phyloP scores from a whole-genome alignment of 2,329 filamentous ascomycete genomes.

The Neodidymelliopsis sp. region DNA sequence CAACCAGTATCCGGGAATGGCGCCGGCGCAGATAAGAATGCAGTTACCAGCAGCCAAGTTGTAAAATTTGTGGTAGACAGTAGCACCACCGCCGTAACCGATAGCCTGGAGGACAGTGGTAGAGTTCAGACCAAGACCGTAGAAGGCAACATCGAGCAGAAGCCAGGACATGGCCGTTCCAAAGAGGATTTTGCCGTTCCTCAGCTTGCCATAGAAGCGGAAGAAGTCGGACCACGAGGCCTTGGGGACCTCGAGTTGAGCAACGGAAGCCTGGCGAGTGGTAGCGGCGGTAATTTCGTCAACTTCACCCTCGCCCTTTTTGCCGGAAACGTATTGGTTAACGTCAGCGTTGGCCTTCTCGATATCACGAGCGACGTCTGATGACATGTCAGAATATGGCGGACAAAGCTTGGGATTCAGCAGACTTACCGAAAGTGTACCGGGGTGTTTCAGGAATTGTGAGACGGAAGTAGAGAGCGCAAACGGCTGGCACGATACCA shows the following conservation, averaged over 20 bases:
- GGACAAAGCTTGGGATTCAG: too few species aligned
- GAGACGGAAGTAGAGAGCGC: conserved; percentile 53
- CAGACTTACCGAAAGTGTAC: conserved; percentile 54
- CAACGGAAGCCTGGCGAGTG: conserved; percentile 61
- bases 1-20: conserved; percentile 81
- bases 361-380: conserved; percentile 50
- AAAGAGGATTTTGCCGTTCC: conserved; percentile 74
- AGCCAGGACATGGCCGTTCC: conserved; percentile 84
- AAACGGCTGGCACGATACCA: conserved; percentile 51
- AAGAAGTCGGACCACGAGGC: conserved; percentile 76
- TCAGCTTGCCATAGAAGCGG: conserved; percentile 73
- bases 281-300: conserved; percentile 72
- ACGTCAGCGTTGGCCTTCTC: conserved; percentile 71
- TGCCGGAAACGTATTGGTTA: conserved; percentile 75
- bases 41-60: conserved; percentile 81
- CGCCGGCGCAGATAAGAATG: conserved; percentile 78
- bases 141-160: conserved; percentile 65
- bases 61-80: conserved; percentile 73
- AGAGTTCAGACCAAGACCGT: conserved; percentile 74
- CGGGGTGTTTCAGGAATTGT: conserved; percentile 54
- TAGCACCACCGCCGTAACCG: conserved; percentile 68
- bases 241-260: conserved; percentile 69
- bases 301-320: conserved; percentile 65
- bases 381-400: too few species aligned
- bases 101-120: conserved; percentile 74